Evolutionary conservation across 305 asterid species (phyloP).

Genomic region (Fraxinus angustifolia): DNA sequence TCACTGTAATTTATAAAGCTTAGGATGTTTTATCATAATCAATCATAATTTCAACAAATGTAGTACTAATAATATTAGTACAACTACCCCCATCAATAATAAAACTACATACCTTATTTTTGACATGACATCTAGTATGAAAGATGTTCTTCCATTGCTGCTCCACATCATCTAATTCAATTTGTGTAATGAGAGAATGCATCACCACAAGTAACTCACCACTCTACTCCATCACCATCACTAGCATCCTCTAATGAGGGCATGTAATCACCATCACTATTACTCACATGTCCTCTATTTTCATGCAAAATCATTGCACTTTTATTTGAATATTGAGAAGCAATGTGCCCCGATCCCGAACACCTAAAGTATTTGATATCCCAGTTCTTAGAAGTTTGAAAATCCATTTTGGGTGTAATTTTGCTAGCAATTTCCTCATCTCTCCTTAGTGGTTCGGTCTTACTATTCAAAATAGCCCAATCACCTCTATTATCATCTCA

Average conservation of each 20-base stretch:
- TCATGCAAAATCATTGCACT: no score
- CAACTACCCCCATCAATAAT: background rate
- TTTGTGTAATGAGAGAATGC: background rate
- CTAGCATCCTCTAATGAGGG: background rate
- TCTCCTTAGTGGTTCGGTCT: no score
- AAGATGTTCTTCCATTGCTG: background rate
- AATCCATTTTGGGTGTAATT: no score
- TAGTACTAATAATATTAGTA: background rate
- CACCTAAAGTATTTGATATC: no score
- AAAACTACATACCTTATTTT: background rate
- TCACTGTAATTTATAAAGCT: background rate
- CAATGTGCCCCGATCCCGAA: no score
- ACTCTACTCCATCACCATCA: background rate
- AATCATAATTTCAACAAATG: background rate
- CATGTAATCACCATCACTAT: background rate
- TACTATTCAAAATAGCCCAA: no score
- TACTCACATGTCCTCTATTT: background rate
- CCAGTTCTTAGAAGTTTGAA: no score
- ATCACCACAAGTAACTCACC: background rate
- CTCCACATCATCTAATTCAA: background rate
- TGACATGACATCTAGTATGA: background rate
- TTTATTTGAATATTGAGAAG: no score
- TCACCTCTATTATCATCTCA: no score
- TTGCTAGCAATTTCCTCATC: no score
- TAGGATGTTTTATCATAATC: background rate